Evolutionary conservation across 1,284 basidiomycete genomes (phyloP).

Genomic region (Apiotrichum veenhuisii): DNA sequence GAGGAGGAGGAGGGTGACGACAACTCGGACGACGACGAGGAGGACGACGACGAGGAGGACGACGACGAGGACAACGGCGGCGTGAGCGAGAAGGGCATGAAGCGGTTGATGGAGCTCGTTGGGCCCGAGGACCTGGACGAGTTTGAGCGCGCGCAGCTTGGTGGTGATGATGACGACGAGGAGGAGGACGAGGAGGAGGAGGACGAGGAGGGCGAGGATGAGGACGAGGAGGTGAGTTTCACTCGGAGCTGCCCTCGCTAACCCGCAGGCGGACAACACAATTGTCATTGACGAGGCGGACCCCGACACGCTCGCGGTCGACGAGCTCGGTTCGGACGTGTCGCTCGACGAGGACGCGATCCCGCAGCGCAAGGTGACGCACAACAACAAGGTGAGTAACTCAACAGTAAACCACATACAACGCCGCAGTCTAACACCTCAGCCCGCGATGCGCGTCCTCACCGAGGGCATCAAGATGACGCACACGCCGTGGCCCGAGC

Average conservation of each 20-base stretch:
- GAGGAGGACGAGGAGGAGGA: slow-evolving; percentile 67
- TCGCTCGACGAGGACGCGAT: slow-evolving; percentile 70
- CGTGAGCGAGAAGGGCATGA: slow-evolving; percentile 75
- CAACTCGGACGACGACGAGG: slow-evolving; percentile 30
- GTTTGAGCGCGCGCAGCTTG: slow-evolving; percentile 32
- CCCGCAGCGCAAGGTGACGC: slow-evolving; percentile 72
- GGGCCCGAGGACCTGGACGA: slow-evolving; percentile 53
- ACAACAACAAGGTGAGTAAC: slow-evolving; percentile 68
- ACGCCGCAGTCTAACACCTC: slow-evolving; percentile 1
- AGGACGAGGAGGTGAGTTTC: slow-evolving; percentile 52
- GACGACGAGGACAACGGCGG: slow-evolving; percentile 75
- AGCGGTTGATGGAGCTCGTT: slow-evolving; percentile 61
- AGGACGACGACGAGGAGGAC: slow-evolving; percentile 51
- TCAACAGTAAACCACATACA: neutral
- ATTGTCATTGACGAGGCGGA: slow-evolving; percentile 49
- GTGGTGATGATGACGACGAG: slow-evolving; percentile 24
- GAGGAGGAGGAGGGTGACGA: slow-evolving; percentile 28
- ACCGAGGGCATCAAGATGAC: slow-evolving; percentile 73
- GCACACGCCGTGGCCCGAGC: slow-evolving; percentile 79
- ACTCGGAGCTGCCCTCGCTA: neutral
- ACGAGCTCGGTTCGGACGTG: slow-evolving; percentile 62
- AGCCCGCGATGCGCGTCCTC: slow-evolving; percentile 78
- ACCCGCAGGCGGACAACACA: slow-evolving; percentile 29
- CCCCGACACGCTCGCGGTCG: slow-evolving; percentile 59
- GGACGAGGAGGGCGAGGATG: slow-evolving; percentile 62